These are phyloP conservation scores for Thyridium curvatum DNA, from an alignment of 2,329 filamentous ascomycete species.

Conservation along the genomic window DNA sequence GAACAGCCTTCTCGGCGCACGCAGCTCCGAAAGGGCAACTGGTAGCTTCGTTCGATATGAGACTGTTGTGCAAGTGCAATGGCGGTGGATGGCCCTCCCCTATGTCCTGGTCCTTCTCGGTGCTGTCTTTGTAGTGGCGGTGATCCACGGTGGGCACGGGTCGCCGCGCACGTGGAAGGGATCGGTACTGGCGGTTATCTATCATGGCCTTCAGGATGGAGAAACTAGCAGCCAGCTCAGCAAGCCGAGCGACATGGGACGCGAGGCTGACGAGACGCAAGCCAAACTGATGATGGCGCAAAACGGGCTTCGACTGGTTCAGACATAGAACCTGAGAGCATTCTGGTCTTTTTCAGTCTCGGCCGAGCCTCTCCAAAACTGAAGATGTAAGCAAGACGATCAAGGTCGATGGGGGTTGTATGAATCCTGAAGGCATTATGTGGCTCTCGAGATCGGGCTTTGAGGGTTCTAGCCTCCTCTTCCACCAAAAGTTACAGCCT, in stretches of 20 bases:
- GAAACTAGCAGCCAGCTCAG: background rate
- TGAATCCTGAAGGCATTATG: too few species aligned
- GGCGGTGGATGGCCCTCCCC: slow-evolving; percentile 2
- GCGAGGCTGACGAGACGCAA: slow-evolving; percentile 2
- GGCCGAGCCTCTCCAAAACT: too few species aligned
- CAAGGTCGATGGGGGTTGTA: too few species aligned
- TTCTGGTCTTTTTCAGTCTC: too few species aligned
- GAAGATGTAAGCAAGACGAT: too few species aligned
- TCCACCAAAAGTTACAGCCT: too few species aligned
- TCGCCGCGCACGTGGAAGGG: slow-evolving; percentile 1
- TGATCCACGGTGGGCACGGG: background rate
- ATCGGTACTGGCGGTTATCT: slow-evolving; percentile 1
- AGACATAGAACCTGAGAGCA: too few species aligned
- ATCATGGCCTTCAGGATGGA: slow-evolving; percentile 5
- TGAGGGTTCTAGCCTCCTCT: too few species aligned
- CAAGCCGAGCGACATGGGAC: background rate
- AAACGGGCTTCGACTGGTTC: slow-evolving; percentile 6
- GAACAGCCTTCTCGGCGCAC: background rate
- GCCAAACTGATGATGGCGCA: background rate
- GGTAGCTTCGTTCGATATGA: slow-evolving; percentile 1
- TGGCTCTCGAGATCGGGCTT: too few species aligned
- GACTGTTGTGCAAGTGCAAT: slow-evolving; percentile 1
- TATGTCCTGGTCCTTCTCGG: background rate
- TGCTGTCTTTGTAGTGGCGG: background rate
- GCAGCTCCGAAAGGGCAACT: background rate